These are phyloP conservation scores for Sporobolomyces phaffii DNA, from an alignment of 768 basidiomycete genomes.

Conservation along the genomic window DNA sequence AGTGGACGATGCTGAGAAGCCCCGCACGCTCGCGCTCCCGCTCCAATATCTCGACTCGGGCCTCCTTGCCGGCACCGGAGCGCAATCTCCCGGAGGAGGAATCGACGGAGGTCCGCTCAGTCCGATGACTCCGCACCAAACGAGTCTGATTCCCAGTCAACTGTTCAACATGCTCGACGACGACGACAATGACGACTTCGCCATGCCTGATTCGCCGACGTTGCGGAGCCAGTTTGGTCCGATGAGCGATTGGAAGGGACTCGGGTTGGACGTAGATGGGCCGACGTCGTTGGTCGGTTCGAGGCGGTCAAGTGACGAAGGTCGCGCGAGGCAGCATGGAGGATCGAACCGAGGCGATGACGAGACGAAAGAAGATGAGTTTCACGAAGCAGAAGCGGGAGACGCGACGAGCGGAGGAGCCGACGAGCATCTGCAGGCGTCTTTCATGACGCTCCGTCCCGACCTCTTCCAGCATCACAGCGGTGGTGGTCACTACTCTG, in stretches of 20 bases:
- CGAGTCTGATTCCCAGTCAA: constrained; percentile 42
- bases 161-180: constrained; percentile 43
- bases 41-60: constrained; percentile 39
- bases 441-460: constrained; percentile 3
- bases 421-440: background rate
- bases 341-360: background rate
- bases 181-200: constrained; percentile 41
- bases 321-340: background rate
- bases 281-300: background rate
- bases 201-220: constrained; percentile 37
- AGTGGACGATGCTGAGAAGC: background rate
- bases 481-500: background rate
- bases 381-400: background rate
- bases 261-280: constrained; percentile 25
- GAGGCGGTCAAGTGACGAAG: constrained; percentile 5
- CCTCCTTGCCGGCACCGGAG: constrained; percentile 22
- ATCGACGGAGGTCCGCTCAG: constrained; percentile 38
- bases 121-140: constrained; percentile 44
- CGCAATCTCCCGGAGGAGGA: constrained; percentile 21
- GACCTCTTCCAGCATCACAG: constrained; percentile 14
- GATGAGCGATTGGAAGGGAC: constrained; percentile 27
- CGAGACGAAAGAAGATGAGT: constrained; percentile 1
- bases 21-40: constrained; percentile 30
- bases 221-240: constrained; percentile 13
- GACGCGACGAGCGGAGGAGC: background rate